Evolutionary conservation across 495 filamentous ascomycete species (phyloP).

Genomic region (Aspergillus campestris): DNA sequence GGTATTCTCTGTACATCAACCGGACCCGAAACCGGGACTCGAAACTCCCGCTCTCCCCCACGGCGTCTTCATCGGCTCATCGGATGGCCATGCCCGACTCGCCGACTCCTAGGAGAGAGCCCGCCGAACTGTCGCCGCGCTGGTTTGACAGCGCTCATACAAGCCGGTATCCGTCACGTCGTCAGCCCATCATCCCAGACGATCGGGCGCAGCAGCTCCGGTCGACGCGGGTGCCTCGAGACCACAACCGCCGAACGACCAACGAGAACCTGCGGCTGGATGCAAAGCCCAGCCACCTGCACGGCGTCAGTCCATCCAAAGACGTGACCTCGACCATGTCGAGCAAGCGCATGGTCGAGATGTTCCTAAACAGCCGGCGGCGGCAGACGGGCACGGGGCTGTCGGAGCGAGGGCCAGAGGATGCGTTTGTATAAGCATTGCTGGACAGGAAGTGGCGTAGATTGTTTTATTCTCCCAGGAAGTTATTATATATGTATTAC

Average conservation of each 20-base stretch:
- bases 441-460: neutral
- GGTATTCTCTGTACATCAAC: neutral
- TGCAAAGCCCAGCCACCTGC: constrained; percentile 15
- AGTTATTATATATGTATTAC: neutral
- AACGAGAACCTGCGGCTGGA: constrained; percentile 26
- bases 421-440: constrained; percentile 21
- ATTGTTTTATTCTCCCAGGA: neutral
- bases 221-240: constrained; percentile 17
- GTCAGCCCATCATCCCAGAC: constrained; percentile 14
- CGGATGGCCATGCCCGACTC: constrained; percentile 19
- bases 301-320: constrained; percentile 14
- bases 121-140: constrained; percentile 12
- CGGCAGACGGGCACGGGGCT: constrained; percentile 26
- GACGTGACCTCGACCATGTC: constrained; percentile 28
- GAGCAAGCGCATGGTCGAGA: constrained; percentile 51
- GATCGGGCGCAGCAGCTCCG: constrained; percentile 21
- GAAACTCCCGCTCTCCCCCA: constrained; percentile 14
- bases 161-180: constrained; percentile 26
- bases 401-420: constrained; percentile 12
- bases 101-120: constrained; percentile 21
- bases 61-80: constrained; percentile 19
- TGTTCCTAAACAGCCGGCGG: constrained; percentile 49
- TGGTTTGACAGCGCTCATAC: constrained; percentile 25
- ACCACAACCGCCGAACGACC: constrained; percentile 14
- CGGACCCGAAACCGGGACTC: neutral